A percentile compares a stretch with the other conserved stretches of the same genome.
Conservation (phyloP, 2,329 filamentous ascomycete species). For the Hymenoscyphus occultus region DNA sequence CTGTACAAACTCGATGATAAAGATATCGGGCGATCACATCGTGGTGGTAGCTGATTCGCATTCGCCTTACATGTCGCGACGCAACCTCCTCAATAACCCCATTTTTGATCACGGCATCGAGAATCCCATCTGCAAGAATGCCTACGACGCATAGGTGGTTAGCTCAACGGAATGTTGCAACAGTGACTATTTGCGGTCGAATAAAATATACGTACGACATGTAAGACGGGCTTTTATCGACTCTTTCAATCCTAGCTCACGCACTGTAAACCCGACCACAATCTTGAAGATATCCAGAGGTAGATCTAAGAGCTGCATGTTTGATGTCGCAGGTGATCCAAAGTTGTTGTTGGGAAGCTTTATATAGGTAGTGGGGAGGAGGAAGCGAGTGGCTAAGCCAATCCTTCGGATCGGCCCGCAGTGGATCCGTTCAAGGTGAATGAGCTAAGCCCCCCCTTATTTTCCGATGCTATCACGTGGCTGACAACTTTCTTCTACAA, state of each 20-base stretch:
- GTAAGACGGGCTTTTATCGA: conserved; percentile 4
- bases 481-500: too few species aligned
- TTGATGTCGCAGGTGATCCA: background rate
- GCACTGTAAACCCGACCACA: background rate
- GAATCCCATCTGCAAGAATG: background rate
- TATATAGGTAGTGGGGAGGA: too few species aligned
- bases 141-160: background rate
- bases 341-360: background rate
- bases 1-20: conserved; percentile 2
- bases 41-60: background rate
- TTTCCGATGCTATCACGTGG: too few species aligned
- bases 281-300: conserved; percentile 8
- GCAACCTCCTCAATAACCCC: background rate
- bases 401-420: too few species aligned
- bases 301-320: background rate
- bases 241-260: background rate
- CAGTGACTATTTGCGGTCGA: too few species aligned
- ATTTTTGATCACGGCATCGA: conserved; percentile 4
- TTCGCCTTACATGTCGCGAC: background rate
- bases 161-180: background rate
- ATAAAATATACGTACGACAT: background rate
- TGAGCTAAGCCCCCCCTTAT: too few species aligned
- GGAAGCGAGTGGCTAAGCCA: too few species aligned
- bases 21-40: conserved; percentile 5
- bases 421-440: too few species aligned